A percentile compares a stretch with the other conserved stretches of the same genome.
Evolutionary conservation across 1,139 yeast species (phyloP).

Genomic region (Suhomyces panamericanus): DNA sequence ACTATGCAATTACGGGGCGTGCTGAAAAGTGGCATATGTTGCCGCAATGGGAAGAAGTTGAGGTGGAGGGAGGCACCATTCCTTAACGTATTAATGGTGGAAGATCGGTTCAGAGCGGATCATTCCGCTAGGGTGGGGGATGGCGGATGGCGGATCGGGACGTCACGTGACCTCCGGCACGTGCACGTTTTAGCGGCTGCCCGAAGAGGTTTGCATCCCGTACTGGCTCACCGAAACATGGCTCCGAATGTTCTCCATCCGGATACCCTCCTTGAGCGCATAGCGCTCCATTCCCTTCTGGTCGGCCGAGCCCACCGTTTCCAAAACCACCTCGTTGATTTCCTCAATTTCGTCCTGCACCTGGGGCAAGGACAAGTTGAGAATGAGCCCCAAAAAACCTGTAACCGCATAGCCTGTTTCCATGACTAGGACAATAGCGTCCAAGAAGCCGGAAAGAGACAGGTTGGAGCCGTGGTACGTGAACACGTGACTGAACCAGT

Average conservation of each 20-base stretch:
- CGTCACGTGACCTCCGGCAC: not conserved
- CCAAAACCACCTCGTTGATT: constrained; percentile 47
- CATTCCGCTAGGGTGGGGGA: too few relatives aligned
- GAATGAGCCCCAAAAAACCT: constrained; percentile 71
- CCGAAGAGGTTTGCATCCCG: constrained; percentile 14
- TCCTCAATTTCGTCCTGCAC: constrained; percentile 63
- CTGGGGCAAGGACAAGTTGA: constrained; percentile 73
- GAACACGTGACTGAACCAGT: constrained; percentile 75
- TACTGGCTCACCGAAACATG: constrained; percentile 13
- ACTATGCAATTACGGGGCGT: not conserved
- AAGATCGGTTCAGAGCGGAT: too few relatives aligned
- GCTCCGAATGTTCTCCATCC: constrained; percentile 29
- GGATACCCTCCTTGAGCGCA: constrained; percentile 37
- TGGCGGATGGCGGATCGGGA: too few relatives aligned
- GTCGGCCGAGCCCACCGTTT: constrained; percentile 49
- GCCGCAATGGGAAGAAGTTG: not conserved
- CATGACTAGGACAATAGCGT: constrained; percentile 80
- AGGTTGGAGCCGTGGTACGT: constrained; percentile 70
- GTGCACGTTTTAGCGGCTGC: not conserved
- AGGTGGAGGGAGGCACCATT: too few relatives aligned
- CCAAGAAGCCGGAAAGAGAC: constrained; percentile 66
- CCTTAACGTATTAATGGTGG: too few relatives aligned
- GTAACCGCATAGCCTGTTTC: constrained; percentile 86
- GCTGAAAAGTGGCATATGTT: not conserved
- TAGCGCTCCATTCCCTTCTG: constrained; percentile 40